These are phyloP conservation scores for Skeletonema grethae DNA, from an alignment of 108 stramenopile species.

Conservation along the genomic window DNA sequence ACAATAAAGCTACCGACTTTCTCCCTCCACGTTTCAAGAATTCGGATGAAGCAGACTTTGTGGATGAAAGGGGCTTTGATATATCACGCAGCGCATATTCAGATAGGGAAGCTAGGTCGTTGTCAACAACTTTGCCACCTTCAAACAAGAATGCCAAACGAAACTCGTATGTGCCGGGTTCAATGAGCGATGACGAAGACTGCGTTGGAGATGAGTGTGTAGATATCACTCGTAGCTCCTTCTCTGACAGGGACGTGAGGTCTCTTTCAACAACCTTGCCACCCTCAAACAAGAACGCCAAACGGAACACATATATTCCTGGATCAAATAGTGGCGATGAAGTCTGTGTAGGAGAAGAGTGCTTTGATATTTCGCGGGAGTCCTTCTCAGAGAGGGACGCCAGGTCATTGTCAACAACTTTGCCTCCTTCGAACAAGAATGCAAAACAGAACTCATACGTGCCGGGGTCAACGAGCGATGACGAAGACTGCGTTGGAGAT, in stretches of 20 bases:
- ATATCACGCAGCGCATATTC: background rate
- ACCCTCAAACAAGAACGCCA: background rate
- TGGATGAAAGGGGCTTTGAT: background rate
- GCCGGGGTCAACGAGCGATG: background rate
- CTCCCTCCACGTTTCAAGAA: background rate
- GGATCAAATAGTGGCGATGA: background rate
- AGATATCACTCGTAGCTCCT: slow-evolving; percentile 5
- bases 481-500: background rate
- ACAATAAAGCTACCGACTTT: background rate
- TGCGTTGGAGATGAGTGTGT: slow-evolving; percentile 3
- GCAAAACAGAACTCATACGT: background rate
- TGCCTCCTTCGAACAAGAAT: background rate
- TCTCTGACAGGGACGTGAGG: background rate
- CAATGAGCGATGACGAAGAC: background rate
- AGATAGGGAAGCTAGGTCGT: background rate
- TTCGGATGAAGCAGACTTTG: background rate
- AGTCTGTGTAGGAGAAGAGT: background rate
- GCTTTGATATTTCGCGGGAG: background rate
- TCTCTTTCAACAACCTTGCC: slow-evolving; percentile 4
- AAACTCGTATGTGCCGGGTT: background rate
- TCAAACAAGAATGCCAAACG: background rate
- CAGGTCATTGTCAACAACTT: background rate
- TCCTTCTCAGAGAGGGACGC: background rate
- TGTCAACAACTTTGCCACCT: slow-evolving; percentile 5
- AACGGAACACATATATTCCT: background rate